Percentiles rank a stretch among this genome's conserved stretches.
Conservation (phyloP, 768 basidiomycete species). For the Russula dissimulans region DNA sequence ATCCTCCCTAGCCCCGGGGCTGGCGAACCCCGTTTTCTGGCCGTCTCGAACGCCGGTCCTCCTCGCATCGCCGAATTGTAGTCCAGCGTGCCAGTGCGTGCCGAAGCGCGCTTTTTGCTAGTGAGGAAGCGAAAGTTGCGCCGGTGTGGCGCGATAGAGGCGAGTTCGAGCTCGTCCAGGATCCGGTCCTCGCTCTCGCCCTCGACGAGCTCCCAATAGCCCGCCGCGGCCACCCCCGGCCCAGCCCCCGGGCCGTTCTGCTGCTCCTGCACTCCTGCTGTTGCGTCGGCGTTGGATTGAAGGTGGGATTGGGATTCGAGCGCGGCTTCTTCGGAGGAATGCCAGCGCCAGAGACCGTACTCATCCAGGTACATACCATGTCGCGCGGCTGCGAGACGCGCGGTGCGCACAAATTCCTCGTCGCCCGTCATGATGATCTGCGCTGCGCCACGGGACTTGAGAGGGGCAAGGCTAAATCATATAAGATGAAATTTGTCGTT, state of each 20-base stretch:
- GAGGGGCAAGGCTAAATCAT: constrained; percentile 34
- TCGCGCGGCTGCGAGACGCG: constrained; percentile 35
- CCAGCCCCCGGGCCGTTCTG: neutral
- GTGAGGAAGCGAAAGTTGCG: constrained; percentile 19
- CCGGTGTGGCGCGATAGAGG: constrained; percentile 5
- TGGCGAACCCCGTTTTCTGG: neutral
- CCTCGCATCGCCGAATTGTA: neutral
- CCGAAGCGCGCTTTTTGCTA: neutral
- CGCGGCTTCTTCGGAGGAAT: constrained; percentile 10
- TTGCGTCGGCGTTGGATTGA: neutral
- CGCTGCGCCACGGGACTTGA: constrained; percentile 43
- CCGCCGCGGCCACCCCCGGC: neutral
- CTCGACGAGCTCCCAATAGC: constrained; percentile 18
- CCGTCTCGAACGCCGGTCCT: neutral
- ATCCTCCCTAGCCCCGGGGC: neutral
- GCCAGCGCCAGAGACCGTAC: constrained; percentile 59
- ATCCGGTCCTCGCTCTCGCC: constrained; percentile 15
- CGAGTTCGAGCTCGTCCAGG: constrained; percentile 14
- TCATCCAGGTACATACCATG: constrained; percentile 47
- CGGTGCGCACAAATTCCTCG: constrained; percentile 34
- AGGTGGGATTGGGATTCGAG: neutral
- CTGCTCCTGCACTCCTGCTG: neutral
- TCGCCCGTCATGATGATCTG: constrained; percentile 51
- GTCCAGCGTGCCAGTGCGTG: constrained; percentile 2
- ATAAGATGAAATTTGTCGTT: neutral